Base-by-base conservation (phyloP, 179 eudicot genomes). In the Amaranthus tricolor region DNA sequence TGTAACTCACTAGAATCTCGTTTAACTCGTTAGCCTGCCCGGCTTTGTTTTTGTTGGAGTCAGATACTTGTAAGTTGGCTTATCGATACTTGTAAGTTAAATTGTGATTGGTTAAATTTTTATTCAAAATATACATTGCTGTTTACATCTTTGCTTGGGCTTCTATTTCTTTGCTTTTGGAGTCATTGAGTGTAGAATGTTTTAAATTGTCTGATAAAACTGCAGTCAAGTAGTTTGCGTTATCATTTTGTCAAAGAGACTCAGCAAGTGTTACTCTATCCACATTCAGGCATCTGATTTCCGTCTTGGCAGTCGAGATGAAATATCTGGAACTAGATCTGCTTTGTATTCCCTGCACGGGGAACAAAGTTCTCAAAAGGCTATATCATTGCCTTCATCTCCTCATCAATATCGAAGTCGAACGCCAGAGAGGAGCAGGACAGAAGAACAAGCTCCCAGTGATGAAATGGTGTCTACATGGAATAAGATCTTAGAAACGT, bases 371-470 rank as follows among this genome's bases (percentile, higher is more conserved):
- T 76, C 94, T 72, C 98, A 91, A 65, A 93, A 90, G 85, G 98
- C 98, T 72, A 80, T 91, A 76, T 93, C 99, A 14, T 83, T 96
- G 78, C 98, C 99, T 73, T 89, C 99, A 74, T 96, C 99, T 47
- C 99, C 99, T 72, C 91, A 91, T 82, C 88, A 86, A 78, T 88
- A 86, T 77, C 80, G 86, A 71, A 79, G 82, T 75, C 89, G 75
- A 63, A 74, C 81, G 78, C 78, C 85, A 71, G 91, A 81, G 45
- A 81, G 86, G 74, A 84, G 73, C 61, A 85, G 82, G 59, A 73
- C 74, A 58, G 76, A 86, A 50, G 86, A 76, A 75, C 71, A 76
- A 76, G 75, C 60, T 71, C 74, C 76, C 54, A 82, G 70, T 78
- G 90, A 85, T 43, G 92, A 91, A 81, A 85, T 87, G 88, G 88